These are phyloP conservation scores for Termitomyces sp. DNA, from an alignment of 768 basidiomycete species.

Conservation along the genomic window DNA sequence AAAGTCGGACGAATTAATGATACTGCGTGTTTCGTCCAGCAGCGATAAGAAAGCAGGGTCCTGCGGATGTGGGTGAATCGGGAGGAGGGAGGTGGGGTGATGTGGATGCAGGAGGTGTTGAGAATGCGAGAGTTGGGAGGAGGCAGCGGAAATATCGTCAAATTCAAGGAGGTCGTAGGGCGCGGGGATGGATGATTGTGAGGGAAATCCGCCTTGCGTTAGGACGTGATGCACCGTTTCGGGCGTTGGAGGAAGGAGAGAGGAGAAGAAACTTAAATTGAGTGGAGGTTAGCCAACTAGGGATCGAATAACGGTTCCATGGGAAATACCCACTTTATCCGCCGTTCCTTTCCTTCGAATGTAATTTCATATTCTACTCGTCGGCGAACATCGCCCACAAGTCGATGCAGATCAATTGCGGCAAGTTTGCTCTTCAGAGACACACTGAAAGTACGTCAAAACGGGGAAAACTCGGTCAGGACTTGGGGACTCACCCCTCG, in stretches of 20 bases:
- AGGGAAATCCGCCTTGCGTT: constrained; percentile 56
- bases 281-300: background rate
- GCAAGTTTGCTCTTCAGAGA: constrained; percentile 78
- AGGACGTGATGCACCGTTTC: constrained; percentile 69
- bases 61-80: constrained; percentile 21
- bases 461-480: background rate
- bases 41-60: constrained; percentile 57
- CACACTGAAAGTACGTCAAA: constrained; percentile 45
- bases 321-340: constrained; percentile 43
- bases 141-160: constrained; percentile 18
- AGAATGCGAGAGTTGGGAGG: constrained; percentile 13
- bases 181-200: constrained; percentile 20
- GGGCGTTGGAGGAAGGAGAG: constrained; percentile 71
- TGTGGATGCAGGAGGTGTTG: constrained; percentile 12
- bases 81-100: constrained; percentile 13
- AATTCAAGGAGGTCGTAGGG: constrained; percentile 26
- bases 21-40: constrained; percentile 62
- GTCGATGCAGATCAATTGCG: constrained; percentile 60
- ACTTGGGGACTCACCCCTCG: constrained; percentile 58
- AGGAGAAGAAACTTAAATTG: constrained; percentile 57
- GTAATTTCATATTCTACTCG: constrained; percentile 72
- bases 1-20: constrained; percentile 70
- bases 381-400: constrained; percentile 71
- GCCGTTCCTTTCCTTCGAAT: constrained; percentile 54
- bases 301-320: background rate